Evolutionary conservation across 805 yeast genomes (phyloP).

Genomic region (Metschnikowia gelsemii): DNA sequence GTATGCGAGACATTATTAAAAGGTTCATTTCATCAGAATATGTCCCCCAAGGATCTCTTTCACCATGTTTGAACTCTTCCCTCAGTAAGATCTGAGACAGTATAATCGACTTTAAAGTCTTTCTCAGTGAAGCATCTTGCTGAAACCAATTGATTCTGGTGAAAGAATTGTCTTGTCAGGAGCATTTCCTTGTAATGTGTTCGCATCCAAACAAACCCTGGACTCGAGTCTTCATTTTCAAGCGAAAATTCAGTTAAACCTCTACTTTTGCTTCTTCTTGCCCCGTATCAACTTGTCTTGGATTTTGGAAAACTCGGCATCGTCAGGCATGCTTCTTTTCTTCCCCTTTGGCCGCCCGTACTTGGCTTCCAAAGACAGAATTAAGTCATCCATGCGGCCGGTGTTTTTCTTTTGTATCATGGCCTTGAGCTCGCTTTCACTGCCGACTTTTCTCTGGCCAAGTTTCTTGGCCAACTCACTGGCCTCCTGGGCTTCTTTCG

Average conservation of each 20-base stretch:
- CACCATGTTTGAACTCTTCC: too few species aligned
- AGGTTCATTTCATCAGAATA: too few species aligned
- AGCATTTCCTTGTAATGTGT: background rate
- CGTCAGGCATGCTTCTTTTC: constrained; percentile 43
- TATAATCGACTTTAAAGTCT: too few species aligned
- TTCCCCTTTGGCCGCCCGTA: constrained; percentile 42
- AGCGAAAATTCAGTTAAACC: background rate
- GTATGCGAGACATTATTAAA: too few species aligned
- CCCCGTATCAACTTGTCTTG: constrained; percentile 27
- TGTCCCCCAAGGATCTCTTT: too few species aligned
- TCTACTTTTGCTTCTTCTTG: constrained; percentile 3
- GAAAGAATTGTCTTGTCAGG: too few species aligned
- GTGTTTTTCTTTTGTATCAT: constrained; percentile 50
- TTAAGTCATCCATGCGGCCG: constrained; percentile 45
- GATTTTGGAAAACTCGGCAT: constrained; percentile 47
- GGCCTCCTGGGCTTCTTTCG: constrained; percentile 67
- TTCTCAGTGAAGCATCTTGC: too few species aligned
- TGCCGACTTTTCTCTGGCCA: constrained; percentile 26
- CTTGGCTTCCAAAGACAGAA: constrained; percentile 49
- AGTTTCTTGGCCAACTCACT: constrained; percentile 44
- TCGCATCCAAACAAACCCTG: too few species aligned
- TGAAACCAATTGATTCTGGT: too few species aligned
- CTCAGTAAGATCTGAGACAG: too few species aligned
- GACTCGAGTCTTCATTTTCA: background rate
- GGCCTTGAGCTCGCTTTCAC: constrained; percentile 44